Base-by-base conservation (phyloP, 352 stramenopile genomes). In the Pythium volutum region DNA sequence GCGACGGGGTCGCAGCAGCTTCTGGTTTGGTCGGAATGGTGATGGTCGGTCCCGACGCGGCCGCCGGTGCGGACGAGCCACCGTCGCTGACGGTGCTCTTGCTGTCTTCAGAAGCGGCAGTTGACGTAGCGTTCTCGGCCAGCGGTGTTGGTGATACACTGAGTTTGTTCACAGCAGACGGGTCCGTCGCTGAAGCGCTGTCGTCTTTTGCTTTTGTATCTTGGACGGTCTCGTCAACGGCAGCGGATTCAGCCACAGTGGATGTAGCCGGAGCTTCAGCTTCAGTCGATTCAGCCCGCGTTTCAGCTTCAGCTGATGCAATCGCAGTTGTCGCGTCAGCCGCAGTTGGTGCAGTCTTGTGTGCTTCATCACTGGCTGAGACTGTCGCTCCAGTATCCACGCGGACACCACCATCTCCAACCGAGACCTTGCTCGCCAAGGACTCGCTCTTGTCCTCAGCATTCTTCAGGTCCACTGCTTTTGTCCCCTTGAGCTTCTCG, bases 301-400 rank as follows among this genome's bases (percentile, higher is more conserved):
- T 16, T 15, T 27, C 22, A 51, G 22, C 26, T 2, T 14, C 43
- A 51, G 26, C 43, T 27, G 22, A n/a, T 51, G 14, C 43, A 51
- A n/a, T 31, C 9, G 50, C 20, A 56, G 31, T 4, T 33, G 50
- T 56, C 8, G 46, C 11, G 15, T 53, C 46, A 53, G 46, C 46
- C 8, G 27, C 42, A 27, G 8, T 48, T 25, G 46, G 46, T 15
- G 15, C 46, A 22, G 46, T 53, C 22, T 33, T 23, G n/a, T n/a
- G n/a, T n/a, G n/a, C n/a, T 11, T 36, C 31, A 36, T 36, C 31
- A 36, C 31, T 11, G 31, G 8, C 31, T 36, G 31, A 8, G 8
- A 36, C 14, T 8, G 31, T 36, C 31, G 31, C 10, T 36, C 31
- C 31, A 36, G 31, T 36, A 36, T 36, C 31, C 45, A 33, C 25